Percentiles rank a stretch among this genome's conserved stretches.
These are phyloP conservation scores for Trichomonascaceae sp. DNA, from an alignment of 1,139 yeast species.

Conservation along the genomic window DNA sequence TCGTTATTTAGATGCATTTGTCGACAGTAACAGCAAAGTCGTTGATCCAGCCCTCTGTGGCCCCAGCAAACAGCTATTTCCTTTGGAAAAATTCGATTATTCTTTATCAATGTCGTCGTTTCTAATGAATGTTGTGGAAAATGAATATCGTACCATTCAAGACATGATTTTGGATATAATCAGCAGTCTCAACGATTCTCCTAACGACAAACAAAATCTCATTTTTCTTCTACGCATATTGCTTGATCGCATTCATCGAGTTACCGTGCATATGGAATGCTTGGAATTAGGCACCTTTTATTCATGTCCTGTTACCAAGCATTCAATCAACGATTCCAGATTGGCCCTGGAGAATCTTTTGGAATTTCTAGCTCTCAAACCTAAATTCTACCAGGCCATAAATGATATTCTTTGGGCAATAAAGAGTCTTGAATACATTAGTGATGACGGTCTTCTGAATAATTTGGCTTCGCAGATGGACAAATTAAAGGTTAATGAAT, in stretches of 20 bases:
- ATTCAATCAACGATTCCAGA: constrained; percentile 20
- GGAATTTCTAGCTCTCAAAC: constrained; percentile 73
- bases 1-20: constrained; percentile 20
- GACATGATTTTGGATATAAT: not conserved
- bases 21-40: constrained; percentile 19
- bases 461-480: constrained; percentile 21
- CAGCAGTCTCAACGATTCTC: not conserved
- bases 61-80: not conserved
- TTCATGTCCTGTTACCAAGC: constrained; percentile 15
- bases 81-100: not conserved
- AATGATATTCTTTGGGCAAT: constrained; percentile 47
- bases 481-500: constrained; percentile 18
- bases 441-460: constrained; percentile 38
- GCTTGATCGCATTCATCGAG: constrained; percentile 10
- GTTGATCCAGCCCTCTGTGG: not conserved
- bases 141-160: not conserved
- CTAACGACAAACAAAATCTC: constrained; percentile 10
- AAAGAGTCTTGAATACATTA: constrained; percentile 43
- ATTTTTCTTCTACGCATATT: constrained; percentile 20
- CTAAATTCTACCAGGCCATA: constrained; percentile 59
- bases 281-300: constrained; percentile 27
- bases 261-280: constrained; percentile 21
- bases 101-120: not conserved
- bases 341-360: constrained; percentile 59
- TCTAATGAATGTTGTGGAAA: not conserved